phyloP scores from a whole-genome alignment of 352 stramenopile genomes.

The Globisporangium emineosum region DNA sequence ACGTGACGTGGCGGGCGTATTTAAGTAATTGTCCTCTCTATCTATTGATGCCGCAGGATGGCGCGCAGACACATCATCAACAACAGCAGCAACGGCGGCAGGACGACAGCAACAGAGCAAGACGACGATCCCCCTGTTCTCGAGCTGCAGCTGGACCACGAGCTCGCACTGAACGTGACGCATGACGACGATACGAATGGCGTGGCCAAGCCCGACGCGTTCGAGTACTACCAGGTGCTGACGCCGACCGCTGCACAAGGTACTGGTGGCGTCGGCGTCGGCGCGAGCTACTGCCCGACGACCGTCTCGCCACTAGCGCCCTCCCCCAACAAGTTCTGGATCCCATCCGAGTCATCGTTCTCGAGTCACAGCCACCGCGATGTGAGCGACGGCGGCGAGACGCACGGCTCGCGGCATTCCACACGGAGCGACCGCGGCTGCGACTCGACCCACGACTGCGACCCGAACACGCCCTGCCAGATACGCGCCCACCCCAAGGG shows the following conservation, averaged over 20 bases:
- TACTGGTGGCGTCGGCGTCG: too few species aligned
- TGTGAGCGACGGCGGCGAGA: slow-evolving; percentile 16
- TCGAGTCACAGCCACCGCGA: slow-evolving; percentile 19
- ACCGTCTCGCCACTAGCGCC: background rate
- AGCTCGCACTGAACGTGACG: slow-evolving; percentile 1
- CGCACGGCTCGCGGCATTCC: slow-evolving; percentile 22
- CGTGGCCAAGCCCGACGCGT: slow-evolving; percentile 3
- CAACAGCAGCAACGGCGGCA: background rate
- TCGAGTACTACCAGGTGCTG: slow-evolving; percentile 17
- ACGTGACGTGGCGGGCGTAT: background rate
- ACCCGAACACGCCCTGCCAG: background rate
- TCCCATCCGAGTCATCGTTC: slow-evolving; percentile 18
- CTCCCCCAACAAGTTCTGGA: slow-evolving; percentile 8
- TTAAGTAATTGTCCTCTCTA: background rate
- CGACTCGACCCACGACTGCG: slow-evolving; percentile 5
- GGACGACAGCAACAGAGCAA: background rate
- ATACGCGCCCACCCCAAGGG: background rate
- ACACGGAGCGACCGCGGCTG: slow-evolving; percentile 16
- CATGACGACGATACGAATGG: background rate
- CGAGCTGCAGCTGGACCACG: background rate
- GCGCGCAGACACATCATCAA: background rate
- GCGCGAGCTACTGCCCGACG: slow-evolving; percentile 1
- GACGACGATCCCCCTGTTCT: background rate
- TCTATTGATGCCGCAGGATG: slow-evolving; percentile 3
- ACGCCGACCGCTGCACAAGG: slow-evolving; percentile 4